phyloP scores from a whole-genome alignment of 306 rosid species.

The Cicer cuneatum region DNA sequence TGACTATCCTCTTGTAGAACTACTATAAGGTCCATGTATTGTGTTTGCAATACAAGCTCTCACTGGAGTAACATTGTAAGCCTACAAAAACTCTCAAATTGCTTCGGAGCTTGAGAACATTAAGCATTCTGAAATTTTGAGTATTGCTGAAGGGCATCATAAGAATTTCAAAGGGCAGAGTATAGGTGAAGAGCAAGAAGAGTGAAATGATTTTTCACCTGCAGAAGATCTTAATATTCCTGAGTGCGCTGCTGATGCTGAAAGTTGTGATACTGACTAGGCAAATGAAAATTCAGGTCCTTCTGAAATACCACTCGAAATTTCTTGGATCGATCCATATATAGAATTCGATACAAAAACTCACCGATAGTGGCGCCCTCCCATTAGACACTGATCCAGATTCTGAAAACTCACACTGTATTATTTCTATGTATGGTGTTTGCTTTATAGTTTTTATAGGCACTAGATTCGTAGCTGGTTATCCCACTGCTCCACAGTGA shows the following conservation, averaged over 20 bases:
- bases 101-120: slow-evolving; percentile 32
- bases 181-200: slow-evolving; percentile 37
- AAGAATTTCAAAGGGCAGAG: slow-evolving; percentile 36
- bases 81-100: slow-evolving; percentile 47
- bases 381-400: slow-evolving; percentile 57
- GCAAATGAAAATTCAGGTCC: slow-evolving; percentile 48
- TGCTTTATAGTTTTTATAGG: too few relatives aligned
- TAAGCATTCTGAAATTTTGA: slow-evolving; percentile 39
- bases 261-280: slow-evolving; percentile 19
- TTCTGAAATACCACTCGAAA: slow-evolving; percentile 23
- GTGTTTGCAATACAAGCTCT: slow-evolving; percentile 83
- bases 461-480: neutral
- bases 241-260: slow-evolving; percentile 36
- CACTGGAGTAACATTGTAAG: slow-evolving; percentile 57
- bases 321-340: slow-evolving; percentile 71
- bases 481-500: neutral
- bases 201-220: slow-evolving; percentile 39
- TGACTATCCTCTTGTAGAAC: slow-evolving; percentile 55
- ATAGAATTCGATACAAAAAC: slow-evolving; percentile 82
- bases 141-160: slow-evolving; percentile 40
- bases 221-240: slow-evolving; percentile 23
- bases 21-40: slow-evolving; percentile 79
- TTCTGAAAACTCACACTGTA: neutral
- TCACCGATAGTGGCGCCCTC: slow-evolving; percentile 51
- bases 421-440: too few relatives aligned